These are phyloP conservation scores for Poronia punctata DNA, from an alignment of 495 filamentous ascomycete genomes.

Conservation along the genomic window DNA sequence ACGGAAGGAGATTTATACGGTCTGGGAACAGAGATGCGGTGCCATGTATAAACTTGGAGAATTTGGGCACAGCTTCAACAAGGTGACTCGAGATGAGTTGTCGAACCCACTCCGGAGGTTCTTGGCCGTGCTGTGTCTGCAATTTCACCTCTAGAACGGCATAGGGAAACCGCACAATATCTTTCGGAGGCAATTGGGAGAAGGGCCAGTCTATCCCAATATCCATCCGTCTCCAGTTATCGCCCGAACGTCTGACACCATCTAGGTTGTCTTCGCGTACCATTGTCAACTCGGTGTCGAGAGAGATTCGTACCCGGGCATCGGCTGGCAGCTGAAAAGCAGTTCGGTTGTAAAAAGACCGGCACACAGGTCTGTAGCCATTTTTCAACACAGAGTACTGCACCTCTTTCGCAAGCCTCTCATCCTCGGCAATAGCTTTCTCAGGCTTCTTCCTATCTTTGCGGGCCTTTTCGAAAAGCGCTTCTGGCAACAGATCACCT, in stretches of 20 bases:
- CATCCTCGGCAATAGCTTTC: slow-evolving; percentile 82
- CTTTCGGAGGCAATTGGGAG: slow-evolving; percentile 73
- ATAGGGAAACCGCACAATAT: slow-evolving; percentile 90
- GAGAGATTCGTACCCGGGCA: slow-evolving; percentile 90
- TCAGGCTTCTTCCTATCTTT: slow-evolving; percentile 89
- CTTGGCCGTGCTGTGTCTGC: slow-evolving; percentile 94
- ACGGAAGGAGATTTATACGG: slow-evolving; percentile 84
- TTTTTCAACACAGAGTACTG: slow-evolving; percentile 87
- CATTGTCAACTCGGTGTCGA: slow-evolving; percentile 95
- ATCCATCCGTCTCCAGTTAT: slow-evolving; percentile 95
- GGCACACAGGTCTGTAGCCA: slow-evolving; percentile 73
- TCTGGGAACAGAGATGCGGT: slow-evolving; percentile 78
- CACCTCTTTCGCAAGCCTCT: slow-evolving; percentile 82
- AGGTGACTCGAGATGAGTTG: slow-evolving; percentile 88
- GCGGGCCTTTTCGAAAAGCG: slow-evolving; percentile 88
- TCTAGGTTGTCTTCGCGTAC: slow-evolving; percentile 91
- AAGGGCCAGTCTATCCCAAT: slow-evolving; percentile 97
- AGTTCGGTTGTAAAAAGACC: slow-evolving; percentile 95
- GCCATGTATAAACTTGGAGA: slow-evolving; percentile 98
- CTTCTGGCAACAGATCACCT: slow-evolving; percentile 72
- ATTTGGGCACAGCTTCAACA: slow-evolving; percentile 96
- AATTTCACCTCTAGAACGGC: slow-evolving; percentile 96
- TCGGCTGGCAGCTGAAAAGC: slow-evolving; percentile 97
- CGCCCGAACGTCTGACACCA: slow-evolving; percentile 63
- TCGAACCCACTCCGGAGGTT: slow-evolving; percentile 92